Conservation (phyloP, 495 filamentous ascomycete genomes). For the Trichoderma gamsii region DNA sequence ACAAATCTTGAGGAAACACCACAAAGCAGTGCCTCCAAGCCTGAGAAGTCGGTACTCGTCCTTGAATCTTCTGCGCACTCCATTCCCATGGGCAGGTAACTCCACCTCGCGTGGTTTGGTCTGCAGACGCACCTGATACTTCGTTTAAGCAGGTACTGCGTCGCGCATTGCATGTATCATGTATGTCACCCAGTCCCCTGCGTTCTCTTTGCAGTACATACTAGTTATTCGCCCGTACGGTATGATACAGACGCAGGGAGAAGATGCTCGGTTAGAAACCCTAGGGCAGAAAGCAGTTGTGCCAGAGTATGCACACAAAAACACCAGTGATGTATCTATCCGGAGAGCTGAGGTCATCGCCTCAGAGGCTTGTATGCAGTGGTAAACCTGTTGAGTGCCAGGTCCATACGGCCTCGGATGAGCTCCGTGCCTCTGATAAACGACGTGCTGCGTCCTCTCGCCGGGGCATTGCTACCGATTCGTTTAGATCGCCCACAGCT, state of each 20-base stretch:
- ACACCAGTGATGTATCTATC: not conserved
- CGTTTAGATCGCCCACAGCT: not conserved
- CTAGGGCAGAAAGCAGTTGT: not conserved
- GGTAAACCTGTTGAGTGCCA: too few relatives aligned
- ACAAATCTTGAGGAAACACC: too few relatives aligned
- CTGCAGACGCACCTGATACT: not conserved
- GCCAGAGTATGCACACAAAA: too few relatives aligned
- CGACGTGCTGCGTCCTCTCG: not conserved
- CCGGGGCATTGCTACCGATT: not conserved
- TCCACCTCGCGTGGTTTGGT: not conserved
- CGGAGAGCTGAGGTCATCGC: not conserved
- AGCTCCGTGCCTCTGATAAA: not conserved
- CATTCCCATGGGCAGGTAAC: not conserved
- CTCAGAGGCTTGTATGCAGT: too few relatives aligned
- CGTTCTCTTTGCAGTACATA: not conserved
- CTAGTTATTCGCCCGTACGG: not conserved
- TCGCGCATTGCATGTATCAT: not conserved
- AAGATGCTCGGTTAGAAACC: not conserved
- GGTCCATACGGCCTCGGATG: too few relatives aligned
- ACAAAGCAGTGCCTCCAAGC: too few relatives aligned
- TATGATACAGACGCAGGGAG: not conserved
- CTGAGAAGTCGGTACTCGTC: too few relatives aligned
- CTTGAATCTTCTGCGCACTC: too few relatives aligned
- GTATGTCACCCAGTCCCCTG: not conserved
- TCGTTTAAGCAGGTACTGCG: not conserved